These are phyloP conservation scores for Castanopsis chinensis DNA, from an alignment of 306 rosid species.

Conservation along the genomic window DNA sequence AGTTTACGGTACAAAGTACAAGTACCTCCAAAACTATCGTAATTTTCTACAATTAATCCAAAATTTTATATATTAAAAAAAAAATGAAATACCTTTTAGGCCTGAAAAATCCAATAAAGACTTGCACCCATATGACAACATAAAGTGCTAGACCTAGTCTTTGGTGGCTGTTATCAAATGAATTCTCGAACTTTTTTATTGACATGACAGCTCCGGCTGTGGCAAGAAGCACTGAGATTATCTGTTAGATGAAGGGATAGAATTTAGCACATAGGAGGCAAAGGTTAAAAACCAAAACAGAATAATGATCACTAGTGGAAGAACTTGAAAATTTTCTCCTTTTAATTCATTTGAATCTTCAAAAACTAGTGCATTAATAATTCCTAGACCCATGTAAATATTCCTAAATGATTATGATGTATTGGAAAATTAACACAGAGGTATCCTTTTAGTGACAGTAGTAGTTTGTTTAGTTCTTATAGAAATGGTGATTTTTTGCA, in stretches of 20 bases:
- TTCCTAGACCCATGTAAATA: background rate
- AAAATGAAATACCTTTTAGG: constrained; percentile 63
- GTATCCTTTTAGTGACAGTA: background rate
- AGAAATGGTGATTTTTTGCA: background rate
- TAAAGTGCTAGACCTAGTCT: constrained; percentile 90
- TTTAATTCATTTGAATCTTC: background rate
- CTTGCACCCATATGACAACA: constrained; percentile 65
- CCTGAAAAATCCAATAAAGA: constrained; percentile 75
- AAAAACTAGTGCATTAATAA: background rate
- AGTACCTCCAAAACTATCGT: no score
- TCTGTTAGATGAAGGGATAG: constrained; percentile 45
- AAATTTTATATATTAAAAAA: background rate
- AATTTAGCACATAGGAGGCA: background rate
- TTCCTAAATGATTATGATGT: background rate
- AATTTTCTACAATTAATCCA: no score
- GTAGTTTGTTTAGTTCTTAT: background rate
- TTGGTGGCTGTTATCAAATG: constrained; percentile 86
- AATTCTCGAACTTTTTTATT: constrained; percentile 76
- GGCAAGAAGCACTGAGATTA: constrained; percentile 60
- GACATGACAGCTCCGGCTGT: constrained; percentile 84
- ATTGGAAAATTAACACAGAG: background rate
- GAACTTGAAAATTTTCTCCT: background rate
- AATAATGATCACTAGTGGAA: background rate
- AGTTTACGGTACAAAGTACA: no score
- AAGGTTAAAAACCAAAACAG: background rate